A percentile compares a stretch with the other conserved stretches of the same genome.
Evolutionary conservation across 768 basidiomycete genomes (phyloP).

Genomic region (Termitomyces sp.): DNA sequence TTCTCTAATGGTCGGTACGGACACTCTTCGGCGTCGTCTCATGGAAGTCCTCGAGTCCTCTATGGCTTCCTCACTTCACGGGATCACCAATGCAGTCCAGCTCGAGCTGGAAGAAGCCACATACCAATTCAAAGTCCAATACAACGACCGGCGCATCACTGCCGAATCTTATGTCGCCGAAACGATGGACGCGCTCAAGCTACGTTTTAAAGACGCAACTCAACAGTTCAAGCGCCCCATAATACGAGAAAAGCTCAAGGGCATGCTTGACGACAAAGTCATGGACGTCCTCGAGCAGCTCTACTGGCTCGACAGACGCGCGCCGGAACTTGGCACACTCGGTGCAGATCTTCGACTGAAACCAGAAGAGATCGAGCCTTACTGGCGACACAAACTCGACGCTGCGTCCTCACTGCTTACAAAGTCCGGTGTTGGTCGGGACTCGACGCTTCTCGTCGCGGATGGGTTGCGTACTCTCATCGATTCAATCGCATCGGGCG

Average conservation of each 20-base stretch:
- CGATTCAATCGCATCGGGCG: slow-evolving; percentile 80
- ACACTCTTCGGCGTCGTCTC: slow-evolving; percentile 80
- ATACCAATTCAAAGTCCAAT: slow-evolving; percentile 99
- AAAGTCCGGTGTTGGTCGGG: slow-evolving; percentile 92
- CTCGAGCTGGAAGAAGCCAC: slow-evolving; percentile 94
- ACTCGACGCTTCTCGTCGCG: slow-evolving; percentile 90
- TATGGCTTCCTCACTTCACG: slow-evolving; percentile 93
- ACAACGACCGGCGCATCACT: slow-evolving; percentile 91
- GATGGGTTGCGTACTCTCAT: slow-evolving; percentile 88
- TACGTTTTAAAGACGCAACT: slow-evolving; percentile 81
- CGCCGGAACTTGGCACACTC: slow-evolving; percentile 65
- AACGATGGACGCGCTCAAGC: slow-evolving; percentile 90
- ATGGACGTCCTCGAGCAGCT: slow-evolving; percentile 97
- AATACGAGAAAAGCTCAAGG: slow-evolving; percentile 83
- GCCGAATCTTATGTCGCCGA: slow-evolving; percentile 98
- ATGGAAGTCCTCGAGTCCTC: slow-evolving; percentile 98
- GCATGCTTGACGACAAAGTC: slow-evolving; percentile 91
- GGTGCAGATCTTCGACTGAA: slow-evolving; percentile 65
- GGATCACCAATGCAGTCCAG: slow-evolving; percentile 95
- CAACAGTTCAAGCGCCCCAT: slow-evolving; percentile 83
- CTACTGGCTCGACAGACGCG: slow-evolving; percentile 92
- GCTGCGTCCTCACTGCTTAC: slow-evolving; percentile 90
- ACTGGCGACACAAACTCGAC: slow-evolving; percentile 96
- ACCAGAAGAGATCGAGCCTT: slow-evolving; percentile 75
- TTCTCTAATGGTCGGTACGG: slow-evolving; percentile 85